A percentile compares a stretch with the other conserved stretches of the same genome.
Conservation (phyloP, 2,329 filamentous ascomycete genomes). For the Geosmithia morbida region DNA sequence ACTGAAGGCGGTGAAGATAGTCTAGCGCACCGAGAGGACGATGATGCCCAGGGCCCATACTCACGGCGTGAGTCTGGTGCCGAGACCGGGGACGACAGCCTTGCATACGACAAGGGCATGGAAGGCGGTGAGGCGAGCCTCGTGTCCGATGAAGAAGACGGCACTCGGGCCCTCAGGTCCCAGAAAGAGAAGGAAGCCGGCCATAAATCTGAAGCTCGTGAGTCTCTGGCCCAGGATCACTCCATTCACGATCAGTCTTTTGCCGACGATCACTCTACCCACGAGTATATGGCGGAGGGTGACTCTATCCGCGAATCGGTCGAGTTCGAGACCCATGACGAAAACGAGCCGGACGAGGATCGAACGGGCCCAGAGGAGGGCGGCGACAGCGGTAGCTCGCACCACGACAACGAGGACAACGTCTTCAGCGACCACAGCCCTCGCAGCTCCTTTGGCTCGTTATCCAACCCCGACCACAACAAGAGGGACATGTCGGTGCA, state of each 20-base stretch:
- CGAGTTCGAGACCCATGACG: conserved; percentile 1
- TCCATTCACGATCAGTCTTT: conserved; percentile 3
- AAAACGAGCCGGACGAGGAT: conserved; percentile 2
- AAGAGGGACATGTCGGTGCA: conserved; percentile 4
- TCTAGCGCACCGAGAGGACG: not conserved
- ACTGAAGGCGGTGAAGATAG: not conserved
- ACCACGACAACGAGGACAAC: conserved; percentile 37
- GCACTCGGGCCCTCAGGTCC: conserved; percentile 1
- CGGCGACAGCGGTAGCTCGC: conserved; percentile 30
- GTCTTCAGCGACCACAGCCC: conserved; percentile 45
- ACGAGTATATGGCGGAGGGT: conserved; percentile 3
- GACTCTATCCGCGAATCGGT: conserved; percentile 2
- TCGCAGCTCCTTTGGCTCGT: conserved; percentile 40
- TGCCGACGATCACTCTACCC: not conserved
- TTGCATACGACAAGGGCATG: not conserved
- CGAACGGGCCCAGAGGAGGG: not conserved
- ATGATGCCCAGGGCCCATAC: not conserved
- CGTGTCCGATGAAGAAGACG: not conserved
- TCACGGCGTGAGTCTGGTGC: conserved; percentile 1
- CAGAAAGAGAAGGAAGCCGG: not conserved
- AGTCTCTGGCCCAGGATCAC: not conserved
- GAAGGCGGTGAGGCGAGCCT: not conserved
- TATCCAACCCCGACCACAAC: conserved; percentile 19
- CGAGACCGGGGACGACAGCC: not conserved
- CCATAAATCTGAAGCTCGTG: not conserved